Evolutionary conservation across 169 alveolate species (phyloP).

Genomic region (Eimeria brunetti): DNA sequence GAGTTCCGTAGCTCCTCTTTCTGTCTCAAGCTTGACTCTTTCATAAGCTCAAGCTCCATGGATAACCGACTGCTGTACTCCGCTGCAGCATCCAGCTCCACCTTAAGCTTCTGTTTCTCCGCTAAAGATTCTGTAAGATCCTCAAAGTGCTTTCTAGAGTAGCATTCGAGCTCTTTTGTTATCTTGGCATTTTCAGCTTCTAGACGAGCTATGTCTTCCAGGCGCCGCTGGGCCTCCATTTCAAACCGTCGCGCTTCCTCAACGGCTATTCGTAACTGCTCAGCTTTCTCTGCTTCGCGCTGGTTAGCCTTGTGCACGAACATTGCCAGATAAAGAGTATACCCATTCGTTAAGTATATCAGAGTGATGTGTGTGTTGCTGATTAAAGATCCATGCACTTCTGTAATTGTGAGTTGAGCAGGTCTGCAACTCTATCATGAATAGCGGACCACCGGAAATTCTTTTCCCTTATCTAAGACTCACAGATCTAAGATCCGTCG

Average conservation of each 20-base stretch:
- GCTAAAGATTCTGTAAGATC: constrained; percentile 25
- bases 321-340: neutral
- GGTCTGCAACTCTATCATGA: neutral
- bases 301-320: constrained; percentile 23
- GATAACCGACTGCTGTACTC: constrained; percentile 5
- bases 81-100: constrained; percentile 42
- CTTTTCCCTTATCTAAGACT: neutral
- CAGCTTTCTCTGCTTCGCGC: constrained; percentile 50
- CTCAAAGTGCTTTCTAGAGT: constrained; percentile 28
- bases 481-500: constrained; percentile 44
- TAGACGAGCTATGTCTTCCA: constrained; percentile 17
- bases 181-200: constrained; percentile 38
- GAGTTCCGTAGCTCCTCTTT: constrained; percentile 32
- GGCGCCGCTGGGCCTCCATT: neutral
- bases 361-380: neutral
- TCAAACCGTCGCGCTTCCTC: constrained; percentile 48
- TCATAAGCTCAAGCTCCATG: constrained; percentile 32
- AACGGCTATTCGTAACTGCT: constrained; percentile 13
- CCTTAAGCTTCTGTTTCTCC: constrained; percentile 39
- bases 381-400: neutral
- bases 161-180: constrained; percentile 37
- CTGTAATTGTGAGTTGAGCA: neutral
- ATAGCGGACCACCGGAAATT: neutral
- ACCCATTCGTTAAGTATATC: neutral
- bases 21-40: constrained; percentile 3